Percentiles rank a stretch among this genome's conserved stretches.
phyloP scores from a whole-genome alignment of 139 green algal genomes.

The Asterochloris erici region DNA sequence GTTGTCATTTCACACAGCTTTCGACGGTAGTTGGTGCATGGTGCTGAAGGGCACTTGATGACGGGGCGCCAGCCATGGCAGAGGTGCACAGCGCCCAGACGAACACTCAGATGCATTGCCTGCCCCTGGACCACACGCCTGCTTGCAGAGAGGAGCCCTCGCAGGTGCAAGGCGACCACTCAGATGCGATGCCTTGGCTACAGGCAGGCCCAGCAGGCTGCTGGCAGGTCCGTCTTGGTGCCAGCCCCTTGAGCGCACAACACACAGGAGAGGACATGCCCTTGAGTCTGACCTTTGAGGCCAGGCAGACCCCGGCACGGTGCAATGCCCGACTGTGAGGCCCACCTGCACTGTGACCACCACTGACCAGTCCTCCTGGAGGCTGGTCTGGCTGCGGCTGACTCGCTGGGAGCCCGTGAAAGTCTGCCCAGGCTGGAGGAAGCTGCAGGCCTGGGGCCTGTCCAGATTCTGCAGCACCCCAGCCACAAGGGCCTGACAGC shows the following conservation, averaged over 20 bases:
- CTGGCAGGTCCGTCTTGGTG: too few species aligned
- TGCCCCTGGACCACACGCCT: neutral
- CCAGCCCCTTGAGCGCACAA: neutral
- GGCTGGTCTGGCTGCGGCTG: neutral
- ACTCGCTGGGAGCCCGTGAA: slow-evolving; percentile 20
- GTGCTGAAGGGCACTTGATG: too few species aligned
- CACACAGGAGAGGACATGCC: neutral
- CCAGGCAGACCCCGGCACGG: neutral
- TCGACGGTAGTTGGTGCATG: neutral
- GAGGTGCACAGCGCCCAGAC: neutral
- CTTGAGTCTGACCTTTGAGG: neutral
- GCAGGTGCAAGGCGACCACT: neutral
- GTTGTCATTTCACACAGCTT: neutral
- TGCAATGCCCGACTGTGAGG: neutral
- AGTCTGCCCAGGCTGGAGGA: neutral
- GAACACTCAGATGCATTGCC: neutral
- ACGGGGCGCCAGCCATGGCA: neutral
- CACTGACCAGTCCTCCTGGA: slow-evolving; percentile 20
- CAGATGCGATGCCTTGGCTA: neutral
- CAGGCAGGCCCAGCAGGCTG: neutral
- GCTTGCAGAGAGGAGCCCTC: too few species aligned
- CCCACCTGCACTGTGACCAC: slow-evolving; percentile 19
- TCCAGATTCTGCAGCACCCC: slow-evolving; percentile 1
- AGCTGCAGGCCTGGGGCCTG: neutral
- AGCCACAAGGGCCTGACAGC: too few species aligned